These are phyloP conservation scores for Brettanomyces custersianus DNA, from an alignment of 805 yeast species.

Conservation along the genomic window DNA sequence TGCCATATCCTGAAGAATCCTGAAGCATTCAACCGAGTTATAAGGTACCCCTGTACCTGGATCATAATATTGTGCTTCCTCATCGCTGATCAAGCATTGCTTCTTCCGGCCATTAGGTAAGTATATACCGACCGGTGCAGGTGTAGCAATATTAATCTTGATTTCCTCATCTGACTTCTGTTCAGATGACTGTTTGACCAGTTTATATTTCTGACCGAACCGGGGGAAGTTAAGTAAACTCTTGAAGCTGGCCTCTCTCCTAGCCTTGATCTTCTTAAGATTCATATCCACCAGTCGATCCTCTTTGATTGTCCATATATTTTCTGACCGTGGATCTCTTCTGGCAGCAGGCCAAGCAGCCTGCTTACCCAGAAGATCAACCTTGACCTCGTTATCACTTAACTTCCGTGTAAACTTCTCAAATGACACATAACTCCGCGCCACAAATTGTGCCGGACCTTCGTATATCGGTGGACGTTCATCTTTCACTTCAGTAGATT, in stretches of 20 bases:
- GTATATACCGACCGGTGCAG: slow-evolving; percentile 67
- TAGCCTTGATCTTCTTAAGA: slow-evolving; percentile 15
- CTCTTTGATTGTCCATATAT: slow-evolving; percentile 19
- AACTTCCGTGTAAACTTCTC: slow-evolving; percentile 34
- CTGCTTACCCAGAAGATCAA: slow-evolving; percentile 54
- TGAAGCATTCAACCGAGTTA: slow-evolving; percentile 72
- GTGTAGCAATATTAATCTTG: slow-evolving; percentile 47
- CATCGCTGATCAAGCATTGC: slow-evolving; percentile 68
- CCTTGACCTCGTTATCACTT: slow-evolving; percentile 24
- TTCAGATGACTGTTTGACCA: slow-evolving; percentile 32
- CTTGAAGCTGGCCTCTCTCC: slow-evolving; percentile 28
- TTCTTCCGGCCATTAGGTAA: slow-evolving; percentile 61
- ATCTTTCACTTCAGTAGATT: background rate
- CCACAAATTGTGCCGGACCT: slow-evolving; percentile 63
- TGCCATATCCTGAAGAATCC: slow-evolving; percentile 45
- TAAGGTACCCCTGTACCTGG: slow-evolving; percentile 86
- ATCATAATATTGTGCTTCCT: slow-evolving; percentile 75
- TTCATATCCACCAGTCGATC: slow-evolving; percentile 20
- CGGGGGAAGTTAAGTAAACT: slow-evolving; percentile 42
- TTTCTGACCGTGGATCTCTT: slow-evolving; percentile 46
- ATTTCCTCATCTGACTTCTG: slow-evolving; percentile 35
- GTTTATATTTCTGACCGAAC: slow-evolving; percentile 48
- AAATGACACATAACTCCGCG: slow-evolving; percentile 45
- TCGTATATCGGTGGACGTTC: slow-evolving; percentile 29
- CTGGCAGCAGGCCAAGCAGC: slow-evolving; percentile 42